Evolutionary conservation across 2,329 filamentous ascomycete genomes (phyloP), one percentile per base, ranked within the genome.

Genomic region (Neocatenulostroma microsporum): DNA sequence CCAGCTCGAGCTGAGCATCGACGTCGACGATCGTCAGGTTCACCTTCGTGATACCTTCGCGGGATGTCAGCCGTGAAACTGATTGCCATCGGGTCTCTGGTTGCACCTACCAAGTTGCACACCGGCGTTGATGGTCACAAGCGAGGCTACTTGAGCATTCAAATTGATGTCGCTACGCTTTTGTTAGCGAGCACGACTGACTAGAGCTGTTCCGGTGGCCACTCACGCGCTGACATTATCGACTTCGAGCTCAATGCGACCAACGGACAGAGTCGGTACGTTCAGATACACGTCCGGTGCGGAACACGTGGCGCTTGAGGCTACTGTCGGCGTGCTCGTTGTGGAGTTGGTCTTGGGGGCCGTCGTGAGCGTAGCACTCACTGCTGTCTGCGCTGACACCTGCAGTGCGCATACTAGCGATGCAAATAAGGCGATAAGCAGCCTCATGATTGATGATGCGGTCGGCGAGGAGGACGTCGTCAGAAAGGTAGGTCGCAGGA

Each of bases 281-380:
- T 78, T 78, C 36, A 79, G 68, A 45, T 70, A 74, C 13, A 78
- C 74, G 46, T 79, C 75, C 3, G 75, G 75, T 30, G 68, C 62
- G 1, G 64, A 58, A 15, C 62, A 54, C 1, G 67, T 62, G 1
- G 61, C 49, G 5, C 62, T 63, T 14, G 67, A 48, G 29, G 41
- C 40, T 21, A 17, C 14, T 11, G 39, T 37, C 2, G 34, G 23
- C 21, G 39, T 30, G 10, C 15, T 13, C 15, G 11, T 28, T 4
- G 29, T 36, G 7, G 33, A 32, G 25, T 48, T 75, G 69, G 33
- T 69, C 69, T 21, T 66, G 62, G 36, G 70, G 60, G 21, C 67
- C 58, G 36, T 49, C 39, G 39, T 18, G 21, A 36, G 18, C 28
- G 26, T 39, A 31, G 40, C 41, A 27, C 19, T 46, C 37, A 31